Conservation (phyloP, 352 stramenopile species). For the Pythium sp. region DNA sequence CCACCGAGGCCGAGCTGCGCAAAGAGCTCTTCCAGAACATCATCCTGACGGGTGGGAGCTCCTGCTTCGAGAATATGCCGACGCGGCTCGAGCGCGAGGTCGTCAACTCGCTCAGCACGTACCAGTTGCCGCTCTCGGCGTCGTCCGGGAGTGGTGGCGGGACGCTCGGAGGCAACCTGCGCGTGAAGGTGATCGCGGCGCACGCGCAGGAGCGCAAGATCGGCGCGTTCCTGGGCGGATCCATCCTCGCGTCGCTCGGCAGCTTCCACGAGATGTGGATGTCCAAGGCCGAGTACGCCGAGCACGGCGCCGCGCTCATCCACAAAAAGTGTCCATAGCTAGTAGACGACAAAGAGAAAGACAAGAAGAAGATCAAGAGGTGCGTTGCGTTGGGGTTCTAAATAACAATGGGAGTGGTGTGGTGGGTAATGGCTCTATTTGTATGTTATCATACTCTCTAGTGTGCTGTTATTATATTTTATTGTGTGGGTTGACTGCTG, state of each 20-base stretch:
- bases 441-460: not conserved
- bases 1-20: slow-evolving; percentile 67
- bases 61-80: slow-evolving; percentile 81
- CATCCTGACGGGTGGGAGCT: slow-evolving; percentile 70
- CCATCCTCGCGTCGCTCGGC: slow-evolving; percentile 95
- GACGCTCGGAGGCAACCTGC: slow-evolving; percentile 38
- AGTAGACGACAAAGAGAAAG: not conserved
- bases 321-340: slow-evolving; percentile 92
- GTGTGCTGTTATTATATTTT: not conserved
- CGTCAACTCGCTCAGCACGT: slow-evolving; percentile 43
- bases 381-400: not conserved
- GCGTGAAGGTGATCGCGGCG: slow-evolving; percentile 63
- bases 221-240: slow-evolving; percentile 90
- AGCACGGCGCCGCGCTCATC: slow-evolving; percentile 95
- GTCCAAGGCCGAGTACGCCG: slow-evolving; percentile 98
- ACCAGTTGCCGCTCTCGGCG: slow-evolving; percentile 29
- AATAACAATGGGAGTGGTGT: not conserved
- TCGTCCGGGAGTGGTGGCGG: slow-evolving; percentile 1
- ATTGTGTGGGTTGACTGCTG: not conserved
- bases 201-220: slow-evolving; percentile 66
- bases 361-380: not conserved
- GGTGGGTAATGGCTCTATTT: not conserved
- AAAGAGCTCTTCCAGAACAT: slow-evolving; percentile 85
- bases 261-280: slow-evolving; percentile 99
- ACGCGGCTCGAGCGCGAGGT: slow-evolving; percentile 73